Base-by-base conservation (phyloP, 2,329 filamentous ascomycete species). In the Trichoderma cornu-damae region DNA sequence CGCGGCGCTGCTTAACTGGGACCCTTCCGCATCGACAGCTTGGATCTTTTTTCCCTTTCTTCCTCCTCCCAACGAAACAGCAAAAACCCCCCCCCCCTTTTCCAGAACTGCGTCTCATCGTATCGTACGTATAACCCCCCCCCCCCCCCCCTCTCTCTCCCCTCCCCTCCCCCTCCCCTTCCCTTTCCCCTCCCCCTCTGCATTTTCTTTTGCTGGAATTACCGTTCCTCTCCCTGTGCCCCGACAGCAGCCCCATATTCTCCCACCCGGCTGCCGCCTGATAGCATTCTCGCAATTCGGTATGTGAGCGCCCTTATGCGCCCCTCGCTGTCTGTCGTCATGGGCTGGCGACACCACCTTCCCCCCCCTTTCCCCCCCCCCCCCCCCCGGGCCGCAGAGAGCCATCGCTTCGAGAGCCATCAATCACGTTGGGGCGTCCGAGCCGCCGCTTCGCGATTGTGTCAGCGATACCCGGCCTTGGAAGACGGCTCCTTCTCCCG, bases 251-350 rank as follows among this genome's bases (percentile, higher is more conserved):
- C 35, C 37, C 44, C 18, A 22, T 38, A 12, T 18, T 51, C 52
- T 37, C 24, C 37, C 18, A 28, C 47, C 47, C 28, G 46, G 44
- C 37, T 38, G 50, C 49, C 51, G 18, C 38, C 53, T 48, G 42
- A 37, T 30, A 55, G 40, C 47, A 34, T 26, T 59, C 54, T 54
- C 58, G 48, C 47, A 42, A 26, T 51, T 42, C 56, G 53, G 54
- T 59, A 43, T 47, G 58, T 53, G 50, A 44, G 61, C 57, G 52
- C 59, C 52, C n/a, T 49, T 57, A 55, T 59, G 61, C 68, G 66
- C 66, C 65, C 64, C 65, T 61, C 65, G n/a, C 64, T 68, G 69
- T 68, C 71, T 73, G 69, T 74, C 72, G 71, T 73, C 72, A 74
- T 74, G 70, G 65, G 66, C 66, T 64, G 62, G 18, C n/a, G n/a